Percentiles rank a stretch among this genome's conserved stretches.
Evolutionary conservation across 129 eudicot species (phyloP).

Genomic region (Flaveria bidentis): DNA sequence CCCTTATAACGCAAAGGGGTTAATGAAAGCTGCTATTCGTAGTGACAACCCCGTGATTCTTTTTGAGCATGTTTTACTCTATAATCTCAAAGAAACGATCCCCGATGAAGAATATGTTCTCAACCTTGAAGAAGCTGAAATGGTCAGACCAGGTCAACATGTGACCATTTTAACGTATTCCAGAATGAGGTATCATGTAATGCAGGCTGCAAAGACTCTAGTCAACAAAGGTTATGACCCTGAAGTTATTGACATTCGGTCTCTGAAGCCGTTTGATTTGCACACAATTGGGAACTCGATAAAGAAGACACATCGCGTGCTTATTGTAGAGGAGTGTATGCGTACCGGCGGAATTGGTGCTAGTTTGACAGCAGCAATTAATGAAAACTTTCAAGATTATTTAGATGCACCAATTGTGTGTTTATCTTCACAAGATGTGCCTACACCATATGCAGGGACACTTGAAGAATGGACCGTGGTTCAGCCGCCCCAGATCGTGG

Average conservation of each 20-base stretch:
- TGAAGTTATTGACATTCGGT: constrained; percentile 90
- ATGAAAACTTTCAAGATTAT: constrained; percentile 84
- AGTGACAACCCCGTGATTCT: constrained; percentile 93
- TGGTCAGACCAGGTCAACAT: constrained; percentile 95
- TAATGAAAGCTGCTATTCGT: constrained; percentile 96
- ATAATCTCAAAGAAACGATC: constrained; percentile 81
- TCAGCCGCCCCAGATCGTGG: constrained; percentile 93
- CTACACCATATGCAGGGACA: constrained; percentile 92
- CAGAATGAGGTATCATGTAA: constrained; percentile 92
- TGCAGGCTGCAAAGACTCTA: constrained; percentile 93
- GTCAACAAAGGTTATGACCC: constrained; percentile 97
- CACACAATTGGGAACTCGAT: constrained; percentile 88
- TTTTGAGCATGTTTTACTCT: constrained; percentile 86
- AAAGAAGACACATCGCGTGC: constrained; percentile 89
- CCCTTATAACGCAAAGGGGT: constrained; percentile 92
- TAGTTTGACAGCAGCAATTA: constrained; percentile 90
- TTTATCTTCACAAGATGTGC: constrained; percentile 95
- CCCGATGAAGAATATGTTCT: constrained; percentile 87
- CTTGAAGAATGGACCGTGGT: constrained; percentile 89
- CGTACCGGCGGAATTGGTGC: constrained; percentile 98
- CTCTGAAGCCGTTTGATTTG: constrained; percentile 88
- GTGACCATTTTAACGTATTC: constrained; percentile 88
- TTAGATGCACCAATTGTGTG: constrained; percentile 91
- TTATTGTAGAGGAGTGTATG: constrained; percentile 98
- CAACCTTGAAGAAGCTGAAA: constrained; percentile 92